Conservation (phyloP, 2,329 filamentous ascomycete genomes). For the Aspergillus sojae region DNA sequence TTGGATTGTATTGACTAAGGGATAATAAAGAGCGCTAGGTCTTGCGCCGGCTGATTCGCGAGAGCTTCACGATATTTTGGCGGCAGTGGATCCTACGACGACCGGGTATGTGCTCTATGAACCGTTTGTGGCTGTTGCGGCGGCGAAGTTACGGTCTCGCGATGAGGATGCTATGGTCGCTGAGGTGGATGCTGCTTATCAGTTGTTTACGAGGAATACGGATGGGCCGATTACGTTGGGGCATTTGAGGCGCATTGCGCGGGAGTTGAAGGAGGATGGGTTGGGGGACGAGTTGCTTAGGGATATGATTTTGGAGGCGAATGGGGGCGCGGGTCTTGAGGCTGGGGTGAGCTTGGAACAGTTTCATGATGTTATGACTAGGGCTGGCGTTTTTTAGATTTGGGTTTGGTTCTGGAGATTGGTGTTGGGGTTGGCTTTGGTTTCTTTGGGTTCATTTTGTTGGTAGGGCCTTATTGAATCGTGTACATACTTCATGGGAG, state of each 20-base stretch:
- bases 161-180: conserved; percentile 58
- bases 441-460: neutral
- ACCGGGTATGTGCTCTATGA: conserved; percentile 78
- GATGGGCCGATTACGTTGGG: conserved; percentile 72
- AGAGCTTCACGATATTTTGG: conserved; percentile 76
- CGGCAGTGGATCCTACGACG: conserved; percentile 79
- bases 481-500: neutral
- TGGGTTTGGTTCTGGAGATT: neutral
- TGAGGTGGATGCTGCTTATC: conserved; percentile 81
- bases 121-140: conserved; percentile 84
- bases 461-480: neutral
- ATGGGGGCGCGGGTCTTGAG: conserved; percentile 72
- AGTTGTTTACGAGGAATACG: conserved; percentile 67
- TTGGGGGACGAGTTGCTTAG: conserved; percentile 79
- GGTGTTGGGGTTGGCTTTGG: neutral
- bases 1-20: neutral
- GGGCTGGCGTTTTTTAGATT: conserved; percentile 76
- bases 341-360: conserved; percentile 75
- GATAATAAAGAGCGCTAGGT: conserved; percentile 71
- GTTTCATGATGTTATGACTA: conserved; percentile 82
- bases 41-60: conserved; percentile 64
- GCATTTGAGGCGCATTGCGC: conserved; percentile 77
- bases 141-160: conserved; percentile 73
- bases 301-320: conserved; percentile 96
- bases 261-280: conserved; percentile 74